Conservation (phyloP, 2,329 filamentous ascomycete genomes). For the Mollisia scopiformis region DNA sequence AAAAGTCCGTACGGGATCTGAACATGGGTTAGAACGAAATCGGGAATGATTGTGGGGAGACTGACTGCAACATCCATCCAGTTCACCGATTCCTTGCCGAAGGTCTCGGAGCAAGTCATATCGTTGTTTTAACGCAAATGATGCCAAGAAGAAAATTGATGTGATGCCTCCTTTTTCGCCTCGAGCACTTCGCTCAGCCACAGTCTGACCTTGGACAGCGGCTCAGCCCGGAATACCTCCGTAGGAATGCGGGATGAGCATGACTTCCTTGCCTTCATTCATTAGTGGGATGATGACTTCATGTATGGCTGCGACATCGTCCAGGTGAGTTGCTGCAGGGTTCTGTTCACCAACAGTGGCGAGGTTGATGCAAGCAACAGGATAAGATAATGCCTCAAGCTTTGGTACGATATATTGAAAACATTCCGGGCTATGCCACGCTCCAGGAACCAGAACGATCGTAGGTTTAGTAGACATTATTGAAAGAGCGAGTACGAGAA, state of each 20-base stretch:
- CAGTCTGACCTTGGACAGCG: slow-evolving; percentile 37
- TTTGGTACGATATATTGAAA: slow-evolving; percentile 6
- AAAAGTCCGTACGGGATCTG: background rate
- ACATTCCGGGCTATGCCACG: slow-evolving; percentile 14
- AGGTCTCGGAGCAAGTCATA: background rate
- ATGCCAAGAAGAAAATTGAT: slow-evolving; percentile 15
- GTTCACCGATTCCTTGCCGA: background rate
- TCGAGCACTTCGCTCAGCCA: slow-evolving; percentile 36
- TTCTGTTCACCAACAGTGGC: background rate
- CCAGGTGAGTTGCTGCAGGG: background rate
- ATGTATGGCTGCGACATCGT: slow-evolving; percentile 15
- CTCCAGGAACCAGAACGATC: slow-evolving; percentile 18
- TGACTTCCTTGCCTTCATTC: slow-evolving; percentile 34
- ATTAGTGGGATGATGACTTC: slow-evolving; percentile 1
- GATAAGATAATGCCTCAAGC: slow-evolving; percentile 12
- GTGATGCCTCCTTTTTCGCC: slow-evolving; percentile 41
- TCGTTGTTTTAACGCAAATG: slow-evolving; percentile 7
- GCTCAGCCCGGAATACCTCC: slow-evolving; percentile 39
- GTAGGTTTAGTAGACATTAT: slow-evolving; percentile 13
- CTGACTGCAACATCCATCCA: background rate
- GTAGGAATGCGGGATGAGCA: slow-evolving; percentile 43
- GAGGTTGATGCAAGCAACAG: slow-evolving; percentile 7
- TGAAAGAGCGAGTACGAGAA: too few species aligned
- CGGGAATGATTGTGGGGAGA: background rate
- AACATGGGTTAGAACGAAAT: background rate